Evolutionary conservation across 306 rosid species (phyloP).

Genomic region (Malus fusca): DNA sequence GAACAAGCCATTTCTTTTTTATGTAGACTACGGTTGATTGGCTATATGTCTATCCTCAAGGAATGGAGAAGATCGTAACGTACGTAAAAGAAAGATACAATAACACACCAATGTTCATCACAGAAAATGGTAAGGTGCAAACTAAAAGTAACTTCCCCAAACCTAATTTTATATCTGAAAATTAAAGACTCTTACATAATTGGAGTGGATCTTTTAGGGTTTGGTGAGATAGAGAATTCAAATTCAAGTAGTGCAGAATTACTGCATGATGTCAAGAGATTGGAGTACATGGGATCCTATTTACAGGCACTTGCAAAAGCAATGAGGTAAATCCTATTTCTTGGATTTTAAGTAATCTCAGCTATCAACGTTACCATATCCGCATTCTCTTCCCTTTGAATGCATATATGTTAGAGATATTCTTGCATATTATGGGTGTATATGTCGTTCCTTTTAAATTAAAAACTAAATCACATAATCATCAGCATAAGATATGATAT

Average conservation of each 20-base stretch:
- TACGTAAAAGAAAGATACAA: constrained; percentile 60
- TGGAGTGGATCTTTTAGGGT: constrained; percentile 27
- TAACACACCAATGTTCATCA: constrained; percentile 53
- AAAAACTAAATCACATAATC: not conserved
- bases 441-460: not conserved
- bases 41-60: constrained; percentile 52
- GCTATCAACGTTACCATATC: not conserved
- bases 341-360: not conserved
- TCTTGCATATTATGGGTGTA: not conserved
- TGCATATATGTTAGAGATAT: not conserved
- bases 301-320: constrained; percentile 38
- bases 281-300: constrained; percentile 41
- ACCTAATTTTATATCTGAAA: too few species aligned
- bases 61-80: constrained; percentile 49
- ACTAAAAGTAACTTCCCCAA: not conserved
- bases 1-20: too few species aligned
- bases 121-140: constrained; percentile 62
- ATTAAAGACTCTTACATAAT: not conserved
- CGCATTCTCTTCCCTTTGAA: too few species aligned
- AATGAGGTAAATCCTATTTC: constrained; percentile 26
- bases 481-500: too few species aligned
- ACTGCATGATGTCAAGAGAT: constrained; percentile 45
- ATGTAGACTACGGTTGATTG: constrained; percentile 44
- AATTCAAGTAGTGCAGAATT: constrained; percentile 7
- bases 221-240: constrained; percentile 28